Conservation (phyloP, 75 land plant species). For the Pseudotsuga menziesii region DNA sequence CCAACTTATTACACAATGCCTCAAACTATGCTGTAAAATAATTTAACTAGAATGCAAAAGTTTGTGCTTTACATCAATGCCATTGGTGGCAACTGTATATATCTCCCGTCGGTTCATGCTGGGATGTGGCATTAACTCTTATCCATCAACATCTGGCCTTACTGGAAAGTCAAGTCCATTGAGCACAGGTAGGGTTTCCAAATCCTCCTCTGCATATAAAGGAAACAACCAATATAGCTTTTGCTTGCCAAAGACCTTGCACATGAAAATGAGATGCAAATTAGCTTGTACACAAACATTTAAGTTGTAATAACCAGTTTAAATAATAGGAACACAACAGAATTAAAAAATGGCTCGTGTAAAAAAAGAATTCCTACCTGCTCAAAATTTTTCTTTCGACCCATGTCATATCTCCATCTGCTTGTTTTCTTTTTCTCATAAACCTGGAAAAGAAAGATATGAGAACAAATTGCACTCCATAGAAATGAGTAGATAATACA, state of each 20-base stretch:
- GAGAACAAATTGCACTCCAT: not conserved
- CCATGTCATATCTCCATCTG: conserved; percentile 37
- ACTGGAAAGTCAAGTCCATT: conserved; percentile 62
- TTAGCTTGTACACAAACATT: not conserved
- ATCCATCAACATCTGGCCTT: conserved; percentile 46
- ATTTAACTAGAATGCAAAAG: no score
- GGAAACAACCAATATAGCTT: conserved; percentile 62
- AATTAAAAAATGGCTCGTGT: not conserved
- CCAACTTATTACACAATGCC: no score
- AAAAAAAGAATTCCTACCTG: conserved; percentile 16
- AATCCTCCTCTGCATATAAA: conserved; percentile 51
- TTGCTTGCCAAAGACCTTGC: conserved; percentile 72
- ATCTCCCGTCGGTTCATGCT: no score
- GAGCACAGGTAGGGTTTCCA: conserved; percentile 50
- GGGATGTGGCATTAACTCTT: no score
- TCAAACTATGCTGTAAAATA: no score
- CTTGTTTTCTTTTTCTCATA: conserved; percentile 26
- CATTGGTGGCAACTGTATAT: no score
- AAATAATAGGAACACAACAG: not conserved
- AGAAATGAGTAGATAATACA: not conserved
- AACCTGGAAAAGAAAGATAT: conserved; percentile 17
- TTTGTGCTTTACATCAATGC: no score
- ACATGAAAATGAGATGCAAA: not conserved
- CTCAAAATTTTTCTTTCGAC: conserved; percentile 25
- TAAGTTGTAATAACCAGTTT: not conserved